Conservation (phyloP, 768 basidiomycete genomes). For the Amanita subjunquillea region DNA sequence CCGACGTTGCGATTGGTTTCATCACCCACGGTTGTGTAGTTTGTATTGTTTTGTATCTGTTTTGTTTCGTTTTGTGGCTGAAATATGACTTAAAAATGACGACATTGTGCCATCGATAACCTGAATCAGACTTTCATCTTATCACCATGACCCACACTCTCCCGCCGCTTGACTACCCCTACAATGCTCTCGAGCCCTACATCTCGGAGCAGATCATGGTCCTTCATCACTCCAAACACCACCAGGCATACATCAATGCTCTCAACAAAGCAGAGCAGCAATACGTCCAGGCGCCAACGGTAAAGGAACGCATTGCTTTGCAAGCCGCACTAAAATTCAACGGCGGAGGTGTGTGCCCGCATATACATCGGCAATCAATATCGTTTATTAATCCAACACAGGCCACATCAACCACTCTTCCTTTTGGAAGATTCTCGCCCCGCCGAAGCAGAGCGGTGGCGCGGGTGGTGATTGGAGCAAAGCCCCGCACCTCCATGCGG, state of each 20-base stretch:
- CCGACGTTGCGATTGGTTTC: slow-evolving; percentile 3
- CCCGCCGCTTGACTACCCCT: slow-evolving; percentile 66
- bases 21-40: neutral
- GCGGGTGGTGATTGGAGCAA: slow-evolving; percentile 47
- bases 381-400: slow-evolving; percentile 16
- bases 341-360: slow-evolving; percentile 65
- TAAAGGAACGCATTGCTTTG: slow-evolving; percentile 78
- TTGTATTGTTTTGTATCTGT: neutral
- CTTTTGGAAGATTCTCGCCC: slow-evolving; percentile 93
- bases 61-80: slow-evolving; percentile 2
- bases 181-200: slow-evolving; percentile 90
- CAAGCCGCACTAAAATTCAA: slow-evolving; percentile 94
- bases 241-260: slow-evolving; percentile 89
- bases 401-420: slow-evolving; percentile 92
- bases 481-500: slow-evolving; percentile 51
- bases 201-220: slow-evolving; percentile 90
- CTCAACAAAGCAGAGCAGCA: slow-evolving; percentile 83
- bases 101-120: slow-evolving; percentile 3
- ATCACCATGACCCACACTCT: slow-evolving; percentile 40
- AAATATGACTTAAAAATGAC: slow-evolving; percentile 3
- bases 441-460: slow-evolving; percentile 39
- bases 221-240: slow-evolving; percentile 92
- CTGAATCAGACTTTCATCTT: slow-evolving; percentile 2
- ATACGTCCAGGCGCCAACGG: slow-evolving; percentile 54
- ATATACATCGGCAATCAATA: neutral